Evolutionary conservation across 2,329 filamentous ascomycete species (phyloP).

Genomic region (Pyrenochaeta sp.): DNA sequence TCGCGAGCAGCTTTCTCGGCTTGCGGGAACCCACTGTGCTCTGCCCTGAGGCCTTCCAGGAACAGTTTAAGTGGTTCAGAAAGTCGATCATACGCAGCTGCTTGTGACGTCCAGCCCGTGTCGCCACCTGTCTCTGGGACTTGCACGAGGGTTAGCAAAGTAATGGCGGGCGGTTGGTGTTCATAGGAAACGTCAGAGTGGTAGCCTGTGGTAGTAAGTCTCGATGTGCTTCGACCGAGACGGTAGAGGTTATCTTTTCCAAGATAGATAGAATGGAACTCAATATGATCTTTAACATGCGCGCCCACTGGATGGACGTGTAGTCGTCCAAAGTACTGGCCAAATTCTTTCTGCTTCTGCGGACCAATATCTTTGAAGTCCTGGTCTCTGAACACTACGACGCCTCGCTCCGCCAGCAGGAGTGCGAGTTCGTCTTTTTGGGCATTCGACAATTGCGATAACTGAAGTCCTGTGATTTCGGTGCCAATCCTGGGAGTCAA

Average conservation of each 20-base stretch:
- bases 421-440: slow-evolving; percentile 58
- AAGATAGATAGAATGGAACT: slow-evolving; percentile 35
- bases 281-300: slow-evolving; percentile 37
- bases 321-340: slow-evolving; percentile 53
- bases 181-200: slow-evolving; percentile 61
- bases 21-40: slow-evolving; percentile 80
- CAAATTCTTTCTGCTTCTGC: slow-evolving; percentile 54
- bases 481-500: slow-evolving; percentile 40
- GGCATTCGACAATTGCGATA: slow-evolving; percentile 52
- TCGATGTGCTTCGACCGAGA: slow-evolving; percentile 28
- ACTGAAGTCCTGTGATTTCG: slow-evolving; percentile 49
- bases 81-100: slow-evolving; percentile 55
- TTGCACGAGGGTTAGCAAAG: slow-evolving; percentile 58
- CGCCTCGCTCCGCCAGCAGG: slow-evolving; percentile 47
- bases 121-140: slow-evolving; percentile 61
- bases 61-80: slow-evolving; percentile 26
- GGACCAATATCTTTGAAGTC: slow-evolving; percentile 58
- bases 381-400: slow-evolving; percentile 58
- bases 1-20: slow-evolving; percentile 65
- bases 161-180: slow-evolving; percentile 57
- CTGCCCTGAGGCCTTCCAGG: slow-evolving; percentile 72
- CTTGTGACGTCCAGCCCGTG: slow-evolving; percentile 57
- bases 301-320: slow-evolving; percentile 35
- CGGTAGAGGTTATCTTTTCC: slow-evolving; percentile 37
- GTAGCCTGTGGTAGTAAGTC: slow-evolving; percentile 57